Evolutionary conservation across 2,329 filamentous ascomycete genomes (phyloP), one percentile per base, ranked within the genome.

Genomic region (Penicillium frequentans): DNA sequence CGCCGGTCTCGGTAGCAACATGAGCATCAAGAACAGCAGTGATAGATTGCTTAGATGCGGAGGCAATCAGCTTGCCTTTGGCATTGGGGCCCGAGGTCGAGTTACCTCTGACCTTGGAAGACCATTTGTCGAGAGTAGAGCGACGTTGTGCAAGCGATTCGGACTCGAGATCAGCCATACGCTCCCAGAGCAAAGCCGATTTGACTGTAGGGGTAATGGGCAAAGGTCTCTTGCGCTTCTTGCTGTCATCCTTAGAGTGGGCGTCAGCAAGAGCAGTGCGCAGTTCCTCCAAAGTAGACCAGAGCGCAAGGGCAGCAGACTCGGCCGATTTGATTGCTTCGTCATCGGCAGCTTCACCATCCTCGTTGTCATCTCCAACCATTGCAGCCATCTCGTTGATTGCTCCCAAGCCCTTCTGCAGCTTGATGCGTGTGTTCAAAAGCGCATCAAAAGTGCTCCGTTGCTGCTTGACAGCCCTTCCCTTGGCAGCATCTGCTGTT

Each of bases 341-440:
- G 3, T 61, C 68, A 55, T 72, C 64, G 37, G 54, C 53, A 16
- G 27, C 52, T 33, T 51, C 53, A 7, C 8, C 37, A 44, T 68
- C 70, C 5, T 69, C 64, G 2, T 81, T 74, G 14, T 69, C 66
- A 9, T 73, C 73, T 2, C 79, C 70, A 11, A 78, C 74, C 1
- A 82, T 64, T 1, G 78, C 70, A 16, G 82, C 74, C 42, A 96
- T 80, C 1, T 91, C 89, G 73, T 97, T 97, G 26, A 88, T 85
- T 0, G 90, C 88, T 16, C 95, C 84, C 14, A 99, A 77, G 1
- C 90, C 91, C 74, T 97, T 98, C 73, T 99, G 96, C 19, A 99
- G 78, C 59, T 93, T 90, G 69, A 99, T 97, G 21, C 95, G 87
- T 14, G 92, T 84, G 75, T 96, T 96, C 31, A 99, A 83, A 1